Base-by-base conservation (phyloP, 176 grass and related monocot genomes). In the Cenchrus fungigraminus region DNA sequence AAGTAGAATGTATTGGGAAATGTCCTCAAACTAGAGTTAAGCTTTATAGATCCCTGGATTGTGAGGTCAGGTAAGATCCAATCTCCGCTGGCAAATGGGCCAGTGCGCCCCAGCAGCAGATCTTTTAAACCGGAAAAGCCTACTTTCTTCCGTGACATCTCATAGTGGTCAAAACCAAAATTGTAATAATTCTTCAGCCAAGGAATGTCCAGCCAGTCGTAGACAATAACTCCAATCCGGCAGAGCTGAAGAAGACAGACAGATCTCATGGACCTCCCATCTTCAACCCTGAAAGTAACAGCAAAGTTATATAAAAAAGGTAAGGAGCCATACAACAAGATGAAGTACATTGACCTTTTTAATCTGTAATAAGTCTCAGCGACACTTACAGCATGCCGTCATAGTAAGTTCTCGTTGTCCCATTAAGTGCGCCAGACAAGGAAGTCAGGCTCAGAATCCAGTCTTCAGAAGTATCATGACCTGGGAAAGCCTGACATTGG, bases 31-130 rank as follows among this genome's bases (percentile, higher is more conserved):
- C 20, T 77, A 25, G 89, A 86, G 75, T 98, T 98, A 34, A 92
- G 66, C 67, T 86, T 92, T 68, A 98, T 74, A 40, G 93, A 87
- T 50, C 93, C 97, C 89, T 94, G 97, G 19, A 98, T 83, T 80
- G 97, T 98, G 65, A 98, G 89, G 53, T 98, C 97, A 83, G 97
- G 93, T 14, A 98, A 82, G 87, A 98, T 98, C 97, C 97, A 98
- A 80, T 98, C 93, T 29, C 90, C 91, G 0, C 91, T 94, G 71
- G 90, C 88, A 81, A 98, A 98, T 22, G 97, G 97, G 8, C 97
- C 97, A 0, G 79, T 85, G 75, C 94, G 84, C 40, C 97, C 93
- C 22, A 96, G 77, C 12, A 96, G 90, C 16, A 98, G 88, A 89
- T 94, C 94, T 62, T 89, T 62, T 44, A 98, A 83, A 85, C 97